Percentiles rank a stretch among this genome's conserved stretches.
Conservation (phyloP, 345 rosid species). For the Tarenaya hassleriana region DNA sequence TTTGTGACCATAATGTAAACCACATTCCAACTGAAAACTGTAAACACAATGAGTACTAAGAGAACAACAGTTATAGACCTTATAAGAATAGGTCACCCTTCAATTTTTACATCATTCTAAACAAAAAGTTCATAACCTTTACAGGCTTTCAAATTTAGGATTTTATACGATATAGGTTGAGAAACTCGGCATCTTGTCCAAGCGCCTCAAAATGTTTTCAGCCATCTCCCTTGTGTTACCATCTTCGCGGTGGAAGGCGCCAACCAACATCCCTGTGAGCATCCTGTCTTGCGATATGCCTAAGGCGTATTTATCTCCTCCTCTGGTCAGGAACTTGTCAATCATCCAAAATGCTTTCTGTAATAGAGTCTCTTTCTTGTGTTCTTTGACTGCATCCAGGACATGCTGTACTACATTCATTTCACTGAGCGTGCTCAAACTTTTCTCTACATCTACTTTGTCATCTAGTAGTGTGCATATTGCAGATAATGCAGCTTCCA, state of each 20-base stretch:
- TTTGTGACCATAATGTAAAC: conserved; percentile 10
- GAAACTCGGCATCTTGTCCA: conserved; percentile 65
- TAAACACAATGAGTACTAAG: conserved; percentile 15
- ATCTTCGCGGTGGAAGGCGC: conserved; percentile 75
- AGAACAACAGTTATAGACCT: no score
- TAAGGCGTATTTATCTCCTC: conserved; percentile 45
- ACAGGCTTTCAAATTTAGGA: conserved; percentile 10
- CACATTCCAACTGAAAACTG: conserved; percentile 23
- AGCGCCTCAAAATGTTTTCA: conserved; percentile 62
- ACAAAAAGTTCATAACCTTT: conserved; percentile 14
- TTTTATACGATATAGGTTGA: conserved; percentile 37
- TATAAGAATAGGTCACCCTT: no score
- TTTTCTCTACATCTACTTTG: conserved; percentile 63
- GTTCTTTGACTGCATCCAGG: conserved; percentile 60
- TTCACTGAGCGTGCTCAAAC: conserved; percentile 54
- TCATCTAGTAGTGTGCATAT: conserved; percentile 77
- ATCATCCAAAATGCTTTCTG: conserved; percentile 82
- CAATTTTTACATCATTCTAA: no score
- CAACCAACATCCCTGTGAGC: conserved; percentile 55
- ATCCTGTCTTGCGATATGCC: conserved; percentile 65
- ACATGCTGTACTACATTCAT: conserved; percentile 46
- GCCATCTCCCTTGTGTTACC: conserved; percentile 73
- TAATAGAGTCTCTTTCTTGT: conserved; percentile 54
- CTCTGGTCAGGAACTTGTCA: conserved; percentile 68
- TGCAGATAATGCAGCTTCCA: conserved; percentile 79